Evolutionary conservation across 345 rosid genomes (phyloP), one percentile per base, ranked within the genome.

Genomic region (Aurinia saxatilis): DNA sequence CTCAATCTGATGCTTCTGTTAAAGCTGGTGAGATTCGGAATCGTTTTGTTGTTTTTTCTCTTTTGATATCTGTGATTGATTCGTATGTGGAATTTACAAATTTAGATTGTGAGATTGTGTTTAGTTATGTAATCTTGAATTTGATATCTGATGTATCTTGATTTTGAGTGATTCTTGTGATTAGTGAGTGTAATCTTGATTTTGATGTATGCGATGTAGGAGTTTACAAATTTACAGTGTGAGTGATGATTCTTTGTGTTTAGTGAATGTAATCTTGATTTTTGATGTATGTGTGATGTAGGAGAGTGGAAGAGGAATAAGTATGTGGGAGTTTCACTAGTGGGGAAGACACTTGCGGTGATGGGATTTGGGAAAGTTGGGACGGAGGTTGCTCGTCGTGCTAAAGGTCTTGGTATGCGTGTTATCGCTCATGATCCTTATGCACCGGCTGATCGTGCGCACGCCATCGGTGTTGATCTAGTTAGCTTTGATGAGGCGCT

Each of bases 301-400:
- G 96, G 91, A 37, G 84, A 86, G 72, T 89, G 95, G 96, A 75
- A 79, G 55, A 60, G 95, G 70, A 89, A 73, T 89, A 89, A 84
- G 54, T 86, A 86, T 70, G 96, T 84, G 17, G 95, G 91, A 50
- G 95, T 89, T 16, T 89, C 96, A 33, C 89, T 89, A 56, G 95
- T 89, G 14, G 91, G 95, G 9, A 86, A 89, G 73, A 89, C 88
- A 0, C 90, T 89, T 61, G 91, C 82, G 13, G 79, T 89, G 25
- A 23, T 89, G 81, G 96, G 96, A 13, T 89, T 89, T 8, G 96
- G 96, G 5, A 89, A 86, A 82, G 96, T 89, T 61, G 95, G 96
- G 54, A 81, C 96, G 7, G 95, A 89, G 75, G 96, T 89, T 50
- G 91, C 95, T 65, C 73, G 95, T 3, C 85, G 95, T 49, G 95